These are phyloP conservation scores for Candida dendrica DNA, from an alignment of 805 yeast species.

Conservation along the genomic window DNA sequence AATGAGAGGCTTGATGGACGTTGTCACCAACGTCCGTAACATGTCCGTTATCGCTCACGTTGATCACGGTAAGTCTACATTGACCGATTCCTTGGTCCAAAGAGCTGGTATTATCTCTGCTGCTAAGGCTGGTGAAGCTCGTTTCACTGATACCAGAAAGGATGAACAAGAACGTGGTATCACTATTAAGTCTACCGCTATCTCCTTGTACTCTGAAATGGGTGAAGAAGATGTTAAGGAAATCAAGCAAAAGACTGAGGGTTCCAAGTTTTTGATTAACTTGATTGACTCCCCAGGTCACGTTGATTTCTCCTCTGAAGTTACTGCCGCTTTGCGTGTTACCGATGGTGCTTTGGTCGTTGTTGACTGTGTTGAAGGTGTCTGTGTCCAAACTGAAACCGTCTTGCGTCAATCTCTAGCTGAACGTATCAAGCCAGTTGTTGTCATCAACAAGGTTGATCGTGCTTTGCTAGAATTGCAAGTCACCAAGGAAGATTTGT, in stretches of 20 bases:
- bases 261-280: conserved; percentile 94
- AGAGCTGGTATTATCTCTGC: conserved; percentile 99
- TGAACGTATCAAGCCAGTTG: conserved; percentile 99
- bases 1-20: conserved; percentile 99
- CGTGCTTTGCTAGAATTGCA: conserved; percentile 98
- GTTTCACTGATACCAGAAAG: conserved; percentile 99
- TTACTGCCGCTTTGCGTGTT: conserved; percentile 99
- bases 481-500: conserved; percentile 97
- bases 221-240: conserved; percentile 80
- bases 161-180: conserved; percentile 99
- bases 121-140: conserved; percentile 99
- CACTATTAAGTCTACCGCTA: conserved; percentile 98
- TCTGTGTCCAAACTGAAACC: conserved; percentile 99
- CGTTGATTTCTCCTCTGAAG: conserved; percentile 99
- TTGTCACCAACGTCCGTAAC: conserved; percentile 99
- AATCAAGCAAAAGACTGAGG: conserved; percentile 77
- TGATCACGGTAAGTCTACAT: conserved; percentile 99
- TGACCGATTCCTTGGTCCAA: conserved; percentile 98
- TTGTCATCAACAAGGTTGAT: conserved; percentile 97
- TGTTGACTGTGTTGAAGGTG: conserved; percentile 99
- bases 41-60: conserved; percentile 99
- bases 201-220: conserved; percentile 89
- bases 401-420: conserved; percentile 98
- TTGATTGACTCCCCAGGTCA: conserved; percentile 99
- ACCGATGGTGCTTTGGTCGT: conserved; percentile 99